A percentile compares a stretch with the other conserved stretches of the same genome.
phyloP scores from a whole-genome alignment of 129 eudicot species.

The Lactuca sativa region DNA sequence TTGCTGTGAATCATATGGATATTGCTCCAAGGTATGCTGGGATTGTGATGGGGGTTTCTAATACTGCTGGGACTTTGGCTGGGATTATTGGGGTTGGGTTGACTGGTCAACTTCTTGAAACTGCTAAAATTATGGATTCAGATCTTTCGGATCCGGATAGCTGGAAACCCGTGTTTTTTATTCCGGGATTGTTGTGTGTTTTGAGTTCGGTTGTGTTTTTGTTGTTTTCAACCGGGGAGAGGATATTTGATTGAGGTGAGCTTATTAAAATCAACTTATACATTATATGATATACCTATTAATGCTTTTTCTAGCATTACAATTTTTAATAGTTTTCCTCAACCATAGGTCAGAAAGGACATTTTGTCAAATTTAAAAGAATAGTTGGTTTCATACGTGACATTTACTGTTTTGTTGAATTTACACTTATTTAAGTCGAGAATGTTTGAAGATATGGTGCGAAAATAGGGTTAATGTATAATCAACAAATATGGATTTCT shows the following conservation, averaged over 20 bases:
- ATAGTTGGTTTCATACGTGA: too few species aligned
- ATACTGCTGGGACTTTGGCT: constrained; percentile 92
- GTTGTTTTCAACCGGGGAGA: constrained; percentile 77
- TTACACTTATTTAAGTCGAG: too few species aligned
- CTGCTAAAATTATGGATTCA: constrained; percentile 61
- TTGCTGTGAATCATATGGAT: constrained; percentile 96
- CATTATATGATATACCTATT: constrained; percentile 10
- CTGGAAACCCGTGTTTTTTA: constrained; percentile 73
- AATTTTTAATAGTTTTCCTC: neutral
- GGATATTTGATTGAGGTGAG: constrained; percentile 68
- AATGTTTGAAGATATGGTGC: too few species aligned
- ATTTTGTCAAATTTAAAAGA: too few species aligned
- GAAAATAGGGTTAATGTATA: too few species aligned
- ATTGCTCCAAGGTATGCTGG: constrained; percentile 93
- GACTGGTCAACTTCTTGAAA: constrained; percentile 85
- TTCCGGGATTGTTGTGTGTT: constrained; percentile 73
- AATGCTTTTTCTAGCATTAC: constrained; percentile 16
- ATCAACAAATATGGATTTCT: too few species aligned
- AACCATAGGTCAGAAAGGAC: too few species aligned
- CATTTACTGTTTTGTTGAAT: too few species aligned
- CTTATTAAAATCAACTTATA: constrained; percentile 14
- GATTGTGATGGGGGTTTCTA: constrained; percentile 89
- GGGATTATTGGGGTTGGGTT: constrained; percentile 85
- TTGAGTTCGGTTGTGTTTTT: constrained; percentile 68
- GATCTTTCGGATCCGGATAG: constrained; percentile 76